These are phyloP conservation scores for Astrocystis sublimbata DNA, from an alignment of 495 filamentous ascomycete genomes.

Conservation along the genomic window DNA sequence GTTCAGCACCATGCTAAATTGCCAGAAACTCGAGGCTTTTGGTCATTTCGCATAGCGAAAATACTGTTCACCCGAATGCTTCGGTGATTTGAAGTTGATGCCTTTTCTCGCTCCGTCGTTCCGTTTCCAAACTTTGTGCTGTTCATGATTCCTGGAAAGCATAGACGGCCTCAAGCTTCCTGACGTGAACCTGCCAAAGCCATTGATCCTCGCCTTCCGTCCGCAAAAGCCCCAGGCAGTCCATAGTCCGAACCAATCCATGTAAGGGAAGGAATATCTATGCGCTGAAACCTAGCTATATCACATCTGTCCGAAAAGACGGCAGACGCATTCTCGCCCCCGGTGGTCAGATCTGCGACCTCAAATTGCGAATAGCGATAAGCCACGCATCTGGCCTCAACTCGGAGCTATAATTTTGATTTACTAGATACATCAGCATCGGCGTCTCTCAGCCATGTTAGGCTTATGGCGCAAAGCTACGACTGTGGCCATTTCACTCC, in stretches of 20 bases:
- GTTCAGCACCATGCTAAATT: no score
- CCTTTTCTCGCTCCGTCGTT: neutral
- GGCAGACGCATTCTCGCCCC: neutral
- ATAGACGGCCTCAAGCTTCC: neutral
- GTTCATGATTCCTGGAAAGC: neutral
- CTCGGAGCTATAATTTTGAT: neutral
- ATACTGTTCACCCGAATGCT: no score
- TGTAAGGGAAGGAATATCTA: neutral
- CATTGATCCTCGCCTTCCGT: neutral
- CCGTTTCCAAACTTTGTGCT: neutral
- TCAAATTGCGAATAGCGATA: neutral
- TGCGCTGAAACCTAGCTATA: neutral
- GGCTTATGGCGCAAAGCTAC: neutral
- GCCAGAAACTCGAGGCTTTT: no score
- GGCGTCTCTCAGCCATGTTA: neutral
- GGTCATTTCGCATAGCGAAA: no score
- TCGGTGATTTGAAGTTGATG: neutral
- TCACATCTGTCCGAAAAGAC: neutral
- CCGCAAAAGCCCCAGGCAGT: neutral
- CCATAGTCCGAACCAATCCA: conserved; percentile 1
- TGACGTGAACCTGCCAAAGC: neutral
- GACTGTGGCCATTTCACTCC: neutral
- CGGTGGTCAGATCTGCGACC: neutral
- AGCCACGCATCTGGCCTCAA: neutral
- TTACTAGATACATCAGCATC: neutral